phyloP scores from a whole-genome alignment of 2,329 filamentous ascomycete species.

The Ceratocystis cubensis region DNA sequence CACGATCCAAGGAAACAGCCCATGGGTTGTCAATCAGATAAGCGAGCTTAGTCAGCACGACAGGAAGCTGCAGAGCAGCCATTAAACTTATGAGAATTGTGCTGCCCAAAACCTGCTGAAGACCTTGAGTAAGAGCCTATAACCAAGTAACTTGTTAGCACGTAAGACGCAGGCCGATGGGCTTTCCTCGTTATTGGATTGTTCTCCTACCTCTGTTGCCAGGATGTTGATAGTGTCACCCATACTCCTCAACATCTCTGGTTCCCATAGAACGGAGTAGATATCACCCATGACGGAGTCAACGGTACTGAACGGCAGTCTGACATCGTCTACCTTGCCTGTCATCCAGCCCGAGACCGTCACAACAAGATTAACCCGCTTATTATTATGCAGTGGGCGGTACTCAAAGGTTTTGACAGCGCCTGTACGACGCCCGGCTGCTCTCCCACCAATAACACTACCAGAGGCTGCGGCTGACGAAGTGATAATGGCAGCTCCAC shows the following conservation, averaged over 20 bases:
- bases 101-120: slow-evolving; percentile 86
- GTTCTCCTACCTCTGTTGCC: slow-evolving; percentile 74
- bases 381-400: slow-evolving; percentile 92
- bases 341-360: slow-evolving; percentile 98
- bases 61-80: slow-evolving; percentile 82
- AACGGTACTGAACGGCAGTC: slow-evolving; percentile 87
- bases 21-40: slow-evolving; percentile 98
- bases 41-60: slow-evolving; percentile 82
- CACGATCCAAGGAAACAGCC: slow-evolving; percentile 89
- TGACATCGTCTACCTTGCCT: slow-evolving; percentile 91
- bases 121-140: slow-evolving; percentile 82
- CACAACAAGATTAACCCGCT: slow-evolving; percentile 87
- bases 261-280: slow-evolving; percentile 94
- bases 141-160: not conserved
- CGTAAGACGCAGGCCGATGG: not conserved
- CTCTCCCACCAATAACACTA: slow-evolving; percentile 70
- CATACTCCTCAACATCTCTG: slow-evolving; percentile 95
- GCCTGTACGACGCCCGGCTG: slow-evolving; percentile 76
- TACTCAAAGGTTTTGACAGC: slow-evolving; percentile 96
- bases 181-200: slow-evolving; percentile 15
- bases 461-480: slow-evolving; percentile 78
- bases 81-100: slow-evolving; percentile 82
- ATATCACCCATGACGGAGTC: slow-evolving; percentile 97
- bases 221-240: slow-evolving; percentile 97
- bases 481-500: slow-evolving; percentile 87